These are phyloP conservation scores for Lachnellula arida DNA, from an alignment of 2,329 filamentous ascomycete genomes.

Conservation along the genomic window DNA sequence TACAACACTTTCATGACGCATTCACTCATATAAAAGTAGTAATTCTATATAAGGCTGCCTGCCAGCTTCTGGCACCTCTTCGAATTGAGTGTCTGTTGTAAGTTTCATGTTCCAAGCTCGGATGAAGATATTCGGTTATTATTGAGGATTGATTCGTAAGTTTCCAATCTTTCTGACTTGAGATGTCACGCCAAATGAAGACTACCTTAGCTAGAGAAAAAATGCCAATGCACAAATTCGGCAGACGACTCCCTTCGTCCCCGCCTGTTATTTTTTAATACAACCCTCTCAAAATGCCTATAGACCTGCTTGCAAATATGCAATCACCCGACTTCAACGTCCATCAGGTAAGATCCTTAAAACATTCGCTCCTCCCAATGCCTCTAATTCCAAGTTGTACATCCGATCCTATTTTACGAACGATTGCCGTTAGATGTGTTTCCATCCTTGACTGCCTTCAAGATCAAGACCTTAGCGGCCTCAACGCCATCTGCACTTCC, in stretches of 20 bases:
- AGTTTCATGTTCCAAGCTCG: not conserved
- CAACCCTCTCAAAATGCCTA: slow-evolving; percentile 14
- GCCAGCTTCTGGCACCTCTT: not conserved
- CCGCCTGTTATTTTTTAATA: slow-evolving; percentile 10
- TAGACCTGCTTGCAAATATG: not conserved
- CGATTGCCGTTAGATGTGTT: slow-evolving; percentile 12
- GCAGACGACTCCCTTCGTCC: not conserved
- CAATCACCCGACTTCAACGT: not conserved
- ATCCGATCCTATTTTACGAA: slow-evolving; percentile 2
- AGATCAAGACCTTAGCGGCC: slow-evolving; percentile 80
- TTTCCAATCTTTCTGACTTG: not conserved
- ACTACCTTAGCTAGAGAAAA: not conserved
- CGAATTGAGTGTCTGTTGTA: not conserved
- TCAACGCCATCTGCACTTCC: slow-evolving; percentile 78
- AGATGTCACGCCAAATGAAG: not conserved
- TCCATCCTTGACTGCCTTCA: slow-evolving; percentile 68
- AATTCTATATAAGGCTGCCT: too few species aligned
- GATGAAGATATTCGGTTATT: not conserved
- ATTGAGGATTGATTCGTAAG: not conserved
- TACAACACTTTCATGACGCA: too few species aligned
- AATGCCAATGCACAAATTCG: not conserved
- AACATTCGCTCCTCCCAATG: not conserved
- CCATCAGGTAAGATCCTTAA: too few species aligned
- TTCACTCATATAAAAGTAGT: too few species aligned
- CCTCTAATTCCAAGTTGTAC: not conserved